These are phyloP conservation scores for Myriosclerotinia scirpicola DNA, from an alignment of 2,329 filamentous ascomycete genomes.

Conservation along the genomic window DNA sequence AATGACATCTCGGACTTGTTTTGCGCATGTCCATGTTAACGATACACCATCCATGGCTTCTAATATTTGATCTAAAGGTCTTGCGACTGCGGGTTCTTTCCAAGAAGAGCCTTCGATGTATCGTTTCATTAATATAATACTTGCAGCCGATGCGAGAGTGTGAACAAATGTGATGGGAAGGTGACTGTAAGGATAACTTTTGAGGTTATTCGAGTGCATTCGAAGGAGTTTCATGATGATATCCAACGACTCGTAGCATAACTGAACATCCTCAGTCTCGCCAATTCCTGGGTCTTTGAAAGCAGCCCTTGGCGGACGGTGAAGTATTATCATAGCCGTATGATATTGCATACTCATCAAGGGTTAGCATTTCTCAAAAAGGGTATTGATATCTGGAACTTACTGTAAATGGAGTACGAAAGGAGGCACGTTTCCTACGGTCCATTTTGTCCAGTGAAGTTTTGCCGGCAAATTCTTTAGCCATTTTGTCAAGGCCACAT, in stretches of 20 bases:
- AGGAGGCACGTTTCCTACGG: conserved; percentile 47
- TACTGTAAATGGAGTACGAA: conserved; percentile 50
- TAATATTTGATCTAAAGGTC: conserved; percentile 50
- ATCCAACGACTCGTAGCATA: conserved; percentile 51
- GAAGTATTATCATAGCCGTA: conserved; percentile 53
- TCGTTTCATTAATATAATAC: conserved; percentile 49
- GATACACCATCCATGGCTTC: conserved; percentile 55
- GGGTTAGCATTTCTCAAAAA: not conserved
- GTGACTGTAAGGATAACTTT: conserved; percentile 45
- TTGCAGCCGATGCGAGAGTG: conserved; percentile 50
- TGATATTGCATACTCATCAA: conserved; percentile 48
- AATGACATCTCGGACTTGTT: conserved; percentile 45
- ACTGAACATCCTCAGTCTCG: conserved; percentile 49
- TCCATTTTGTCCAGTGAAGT: conserved; percentile 54
- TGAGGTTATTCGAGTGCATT: conserved; percentile 43
- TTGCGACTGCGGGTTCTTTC: conserved; percentile 49
- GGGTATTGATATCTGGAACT: conserved; percentile 1
- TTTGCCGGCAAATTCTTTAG: conserved; percentile 48
- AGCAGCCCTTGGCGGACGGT: conserved; percentile 49
- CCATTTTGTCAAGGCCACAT: conserved; percentile 50
- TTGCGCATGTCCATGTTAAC: conserved; percentile 49
- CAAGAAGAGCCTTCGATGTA: conserved; percentile 44
- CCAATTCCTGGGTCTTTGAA: conserved; percentile 45
- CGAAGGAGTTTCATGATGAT: conserved; percentile 49
- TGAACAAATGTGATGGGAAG: conserved; percentile 52